Base-by-base conservation (phyloP, 2,329 filamentous ascomycete genomes). In the Arachnomyces sp. region DNA sequence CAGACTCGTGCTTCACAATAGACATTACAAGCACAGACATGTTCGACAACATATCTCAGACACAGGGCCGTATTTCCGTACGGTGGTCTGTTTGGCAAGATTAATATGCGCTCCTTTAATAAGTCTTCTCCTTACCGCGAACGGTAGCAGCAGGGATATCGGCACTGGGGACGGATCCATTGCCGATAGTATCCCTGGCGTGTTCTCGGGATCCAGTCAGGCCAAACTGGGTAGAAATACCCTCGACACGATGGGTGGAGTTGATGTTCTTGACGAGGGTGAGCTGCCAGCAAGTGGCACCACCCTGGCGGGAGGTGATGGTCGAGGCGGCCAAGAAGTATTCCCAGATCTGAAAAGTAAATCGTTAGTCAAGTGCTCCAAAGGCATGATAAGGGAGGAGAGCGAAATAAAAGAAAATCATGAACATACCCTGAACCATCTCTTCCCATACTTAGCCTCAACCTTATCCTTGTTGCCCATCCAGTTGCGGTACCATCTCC, bases 401-500 rank as follows among this genome's bases (percentile, higher is more conserved):
- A 32, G 39, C 17, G 36, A 39, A 49, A 5, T 32, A 17, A 30
- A 7, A n/a, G 18, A n/a, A n/a, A n/a, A n/a, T n/a, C n/a, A n/a
- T n/a, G n/a, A 45, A 74, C 84, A 72, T 75, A 89, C 85, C 65
- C 90, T 82, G 78, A 86, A 98, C 92, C 92, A 98, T 60, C 86
- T 77, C 60, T 84, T 81, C 57, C 92, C 92, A 61, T 96, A 96
- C 76, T 95, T 96, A 60, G 85, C 87, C 66, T 84, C 78, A 46
- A 95, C 85, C 73, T 94, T 93, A 44, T 94, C 86, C 53, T 77
- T 74, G 76, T 96, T 96, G 67, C 74, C 87, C 64, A 95, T 77
- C 92, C 92, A 96, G 77, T 96, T 96, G 52, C 92, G 78, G 74
- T 96, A 96, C 92, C 92, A 96, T 60, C 86, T 79, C 92, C 92